Percentiles rank a stretch among this genome's conserved stretches.
phyloP scores from a whole-genome alignment of 768 basidiomycete species.

The Pholiota conissans region DNA sequence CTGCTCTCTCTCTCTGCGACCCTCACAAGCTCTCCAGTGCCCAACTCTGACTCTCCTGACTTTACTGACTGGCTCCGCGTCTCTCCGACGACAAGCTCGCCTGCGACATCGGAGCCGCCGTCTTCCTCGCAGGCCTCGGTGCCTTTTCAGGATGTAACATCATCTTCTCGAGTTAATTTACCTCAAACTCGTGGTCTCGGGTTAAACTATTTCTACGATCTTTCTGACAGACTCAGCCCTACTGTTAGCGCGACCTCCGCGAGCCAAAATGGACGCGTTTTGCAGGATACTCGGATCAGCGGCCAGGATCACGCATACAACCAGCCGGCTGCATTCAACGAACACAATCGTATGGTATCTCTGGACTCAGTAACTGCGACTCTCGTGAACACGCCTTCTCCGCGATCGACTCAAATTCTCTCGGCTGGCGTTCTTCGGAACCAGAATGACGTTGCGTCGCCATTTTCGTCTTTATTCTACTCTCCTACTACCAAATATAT shows the following conservation, averaged over 20 bases:
- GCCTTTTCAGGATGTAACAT: constrained; percentile 22
- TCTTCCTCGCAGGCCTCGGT: constrained; percentile 10
- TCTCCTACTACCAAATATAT: constrained; percentile 17
- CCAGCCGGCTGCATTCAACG: constrained; percentile 12
- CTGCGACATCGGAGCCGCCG: constrained; percentile 13
- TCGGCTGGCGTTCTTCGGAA: constrained; percentile 1
- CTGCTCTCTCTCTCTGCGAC: constrained; percentile 20
- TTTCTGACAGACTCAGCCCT: constrained; percentile 2
- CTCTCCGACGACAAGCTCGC: constrained; percentile 20
- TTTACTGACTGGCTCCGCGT: constrained; percentile 31
- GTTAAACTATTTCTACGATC: constrained; percentile 18
- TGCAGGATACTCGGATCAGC: neutral
- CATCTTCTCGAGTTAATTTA: constrained; percentile 19
- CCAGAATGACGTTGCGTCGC: constrained; percentile 2
- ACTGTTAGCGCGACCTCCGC: constrained; percentile 1
- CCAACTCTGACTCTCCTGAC: constrained; percentile 19
- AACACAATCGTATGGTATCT: constrained; percentile 23
- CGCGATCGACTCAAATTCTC: constrained; percentile 10
- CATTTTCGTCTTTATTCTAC: constrained; percentile 7
- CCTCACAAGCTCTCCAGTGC: constrained; percentile 18
- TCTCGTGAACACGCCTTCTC: constrained; percentile 27
- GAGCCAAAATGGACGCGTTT: constrained; percentile 1
- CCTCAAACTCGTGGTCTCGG: constrained; percentile 7
- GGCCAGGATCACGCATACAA: neutral
- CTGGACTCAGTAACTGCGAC: constrained; percentile 23